These are phyloP conservation scores for Ascochyta viciae-villosae DNA, from an alignment of 2,329 filamentous ascomycete genomes.

Conservation along the genomic window DNA sequence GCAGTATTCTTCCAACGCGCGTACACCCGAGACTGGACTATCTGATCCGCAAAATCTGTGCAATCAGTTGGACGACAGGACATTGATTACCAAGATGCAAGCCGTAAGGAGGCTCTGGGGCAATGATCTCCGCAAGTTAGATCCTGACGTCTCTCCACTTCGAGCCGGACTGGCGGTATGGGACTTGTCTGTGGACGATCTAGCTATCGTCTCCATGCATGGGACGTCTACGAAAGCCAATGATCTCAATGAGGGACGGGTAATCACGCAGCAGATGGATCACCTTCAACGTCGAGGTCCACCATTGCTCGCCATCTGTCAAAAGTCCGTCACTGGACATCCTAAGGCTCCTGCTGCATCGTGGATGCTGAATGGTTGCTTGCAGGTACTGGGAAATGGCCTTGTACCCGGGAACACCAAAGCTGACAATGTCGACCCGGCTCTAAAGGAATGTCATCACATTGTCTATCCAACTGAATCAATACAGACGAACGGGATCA, in stretches of 20 bases:
- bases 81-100: too few species aligned
- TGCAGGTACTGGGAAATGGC: conserved; percentile 47
- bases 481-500: conserved; percentile 33
- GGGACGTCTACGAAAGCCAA: conserved; percentile 52
- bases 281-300: conserved; percentile 26
- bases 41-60: too few species aligned
- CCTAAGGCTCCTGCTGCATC: conserved; percentile 49
- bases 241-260: conserved; percentile 50
- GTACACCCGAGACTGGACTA: too few species aligned
- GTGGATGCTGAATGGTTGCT: conserved; percentile 50
- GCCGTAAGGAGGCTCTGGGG: too few species aligned
- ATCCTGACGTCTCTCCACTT: conserved; percentile 40
- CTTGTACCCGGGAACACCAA: conserved; percentile 38
- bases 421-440: too few species aligned
- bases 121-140: too few species aligned
- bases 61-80: too few species aligned
- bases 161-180: conserved; percentile 47
- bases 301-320: too few species aligned
- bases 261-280: conserved; percentile 47
- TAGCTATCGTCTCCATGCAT: conserved; percentile 50
- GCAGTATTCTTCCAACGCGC: too few species aligned
- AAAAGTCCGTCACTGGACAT: conserved; percentile 44
- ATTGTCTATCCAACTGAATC: conserved; percentile 44
- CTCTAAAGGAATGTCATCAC: conserved; percentile 27
- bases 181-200: conserved; percentile 50